phyloP scores from a whole-genome alignment of 352 stramenopile species.

The Globisporangium yorkense region DNA sequence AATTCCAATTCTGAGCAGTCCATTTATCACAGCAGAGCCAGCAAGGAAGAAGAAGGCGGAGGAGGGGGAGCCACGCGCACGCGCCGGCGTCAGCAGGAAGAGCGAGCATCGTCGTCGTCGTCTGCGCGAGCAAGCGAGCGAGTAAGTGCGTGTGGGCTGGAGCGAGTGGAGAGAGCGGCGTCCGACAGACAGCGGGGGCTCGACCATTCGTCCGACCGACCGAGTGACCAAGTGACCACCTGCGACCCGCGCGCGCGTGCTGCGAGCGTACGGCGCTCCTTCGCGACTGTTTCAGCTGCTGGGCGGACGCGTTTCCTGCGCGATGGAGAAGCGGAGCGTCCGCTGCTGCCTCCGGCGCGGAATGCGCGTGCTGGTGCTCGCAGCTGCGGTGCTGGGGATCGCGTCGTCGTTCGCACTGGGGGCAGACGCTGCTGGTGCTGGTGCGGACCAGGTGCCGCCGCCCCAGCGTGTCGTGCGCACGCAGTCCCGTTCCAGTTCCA shows the following conservation, averaged over 20 bases:
- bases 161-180: not conserved
- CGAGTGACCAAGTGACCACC: not conserved
- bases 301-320: not conserved
- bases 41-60: not conserved
- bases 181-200: not conserved
- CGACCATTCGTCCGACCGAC: not conserved
- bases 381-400: not conserved
- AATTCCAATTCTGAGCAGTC: too few relatives aligned
- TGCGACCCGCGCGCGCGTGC: not conserved
- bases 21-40: not conserved
- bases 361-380: not conserved
- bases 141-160: not conserved
- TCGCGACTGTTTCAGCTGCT: too few relatives aligned
- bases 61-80: not conserved
- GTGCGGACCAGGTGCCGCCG: not conserved
- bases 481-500: not conserved
- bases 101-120: not conserved
- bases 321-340: not conserved
- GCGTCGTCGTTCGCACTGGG: not conserved
- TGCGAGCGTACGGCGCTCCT: too few relatives aligned
- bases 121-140: too few relatives aligned
- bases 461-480: conserved; percentile 4
- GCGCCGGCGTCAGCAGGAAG: not conserved
- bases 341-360: not conserved
- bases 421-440: not conserved